These are phyloP conservation scores for Raddia distichophylla DNA, from an alignment of 176 grass and related monocot species.

Conservation along the genomic window DNA sequence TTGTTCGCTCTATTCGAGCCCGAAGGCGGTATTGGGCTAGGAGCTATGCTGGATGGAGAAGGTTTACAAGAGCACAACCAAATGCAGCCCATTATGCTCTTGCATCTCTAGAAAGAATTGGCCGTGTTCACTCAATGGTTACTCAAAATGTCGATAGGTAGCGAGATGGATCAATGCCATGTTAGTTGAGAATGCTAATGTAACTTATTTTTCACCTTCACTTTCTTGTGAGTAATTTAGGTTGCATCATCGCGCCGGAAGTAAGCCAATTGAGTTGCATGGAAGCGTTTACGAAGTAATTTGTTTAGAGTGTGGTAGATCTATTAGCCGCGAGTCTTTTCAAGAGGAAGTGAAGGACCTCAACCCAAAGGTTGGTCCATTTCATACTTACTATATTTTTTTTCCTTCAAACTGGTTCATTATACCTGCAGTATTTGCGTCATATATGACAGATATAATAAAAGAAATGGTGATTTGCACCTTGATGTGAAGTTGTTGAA, in stretches of 20 bases:
- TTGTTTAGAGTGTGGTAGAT: constrained; percentile 77
- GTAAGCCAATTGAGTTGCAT: constrained; percentile 86
- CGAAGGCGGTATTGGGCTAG: constrained; percentile 91
- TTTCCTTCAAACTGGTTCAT: constrained; percentile 14
- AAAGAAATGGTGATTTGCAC: neutral
- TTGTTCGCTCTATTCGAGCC: constrained; percentile 71
- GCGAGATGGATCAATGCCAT: constrained; percentile 6
- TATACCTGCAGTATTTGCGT: neutral
- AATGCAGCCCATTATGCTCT: constrained; percentile 82
- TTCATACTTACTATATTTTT: constrained; percentile 29
- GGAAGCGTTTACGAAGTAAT: constrained; percentile 81
- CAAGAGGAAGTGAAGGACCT: constrained; percentile 80
- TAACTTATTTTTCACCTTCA: constrained; percentile 29
- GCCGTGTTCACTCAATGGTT: constrained; percentile 74
- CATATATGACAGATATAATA: neutral
- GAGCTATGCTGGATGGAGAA: constrained; percentile 97
- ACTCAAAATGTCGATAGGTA: constrained; percentile 99
- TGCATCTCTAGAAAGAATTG: constrained; percentile 79
- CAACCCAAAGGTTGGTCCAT: constrained; percentile 83
- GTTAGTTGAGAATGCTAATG: constrained; percentile 6
- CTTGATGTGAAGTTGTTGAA: constrained; percentile 7
- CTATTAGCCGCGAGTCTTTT: constrained; percentile 69
- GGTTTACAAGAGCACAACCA: constrained; percentile 75
- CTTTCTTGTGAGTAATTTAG: constrained; percentile 50
- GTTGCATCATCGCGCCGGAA: constrained; percentile 88